These are phyloP conservation scores for Coriaria nepalensis DNA, from an alignment of 306 rosid genomes.

Conservation along the genomic window DNA sequence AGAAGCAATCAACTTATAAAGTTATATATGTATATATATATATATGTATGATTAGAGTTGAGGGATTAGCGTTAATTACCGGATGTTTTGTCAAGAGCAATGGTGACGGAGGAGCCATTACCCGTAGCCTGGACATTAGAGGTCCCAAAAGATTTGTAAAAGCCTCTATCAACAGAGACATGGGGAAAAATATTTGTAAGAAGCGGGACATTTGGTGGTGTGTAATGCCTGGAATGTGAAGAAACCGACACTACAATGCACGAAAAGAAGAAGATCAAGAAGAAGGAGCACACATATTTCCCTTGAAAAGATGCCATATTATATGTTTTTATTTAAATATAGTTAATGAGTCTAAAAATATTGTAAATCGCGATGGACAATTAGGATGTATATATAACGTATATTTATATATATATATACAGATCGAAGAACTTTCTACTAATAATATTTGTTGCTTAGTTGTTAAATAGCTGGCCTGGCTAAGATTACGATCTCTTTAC, in stretches of 20 bases:
- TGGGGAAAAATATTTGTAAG: conserved; percentile 59
- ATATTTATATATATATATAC: too few relatives aligned
- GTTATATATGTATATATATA: neutral
- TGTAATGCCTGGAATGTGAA: conserved; percentile 29
- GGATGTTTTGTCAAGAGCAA: conserved; percentile 65
- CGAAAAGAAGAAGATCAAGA: conserved; percentile 23
- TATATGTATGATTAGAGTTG: neutral
- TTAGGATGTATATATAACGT: too few relatives aligned
- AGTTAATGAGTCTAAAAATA: conserved; percentile 8
- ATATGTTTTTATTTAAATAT: neutral
- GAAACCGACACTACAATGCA: conserved; percentile 33
- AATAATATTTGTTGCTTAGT: too few relatives aligned
- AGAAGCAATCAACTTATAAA: neutral
- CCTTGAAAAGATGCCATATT: conserved; percentile 37
- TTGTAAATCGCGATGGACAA: too few relatives aligned
- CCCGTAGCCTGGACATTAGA: conserved; percentile 38
- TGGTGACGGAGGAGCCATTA: conserved; percentile 70
- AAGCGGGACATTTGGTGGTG: conserved; percentile 50
- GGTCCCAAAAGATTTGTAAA: conserved; percentile 48
- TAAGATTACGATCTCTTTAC: too few relatives aligned
- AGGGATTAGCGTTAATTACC: conserved; percentile 27
- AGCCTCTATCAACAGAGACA: conserved; percentile 33
- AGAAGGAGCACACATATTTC: conserved; percentile 11
- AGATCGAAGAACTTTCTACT: too few relatives aligned
- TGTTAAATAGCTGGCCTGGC: too few relatives aligned